A percentile compares a stretch with the other conserved stretches of the same genome.
Conservation (phyloP, 1,284 basidiomycete species). For the Leccinum solheimii region DNA sequence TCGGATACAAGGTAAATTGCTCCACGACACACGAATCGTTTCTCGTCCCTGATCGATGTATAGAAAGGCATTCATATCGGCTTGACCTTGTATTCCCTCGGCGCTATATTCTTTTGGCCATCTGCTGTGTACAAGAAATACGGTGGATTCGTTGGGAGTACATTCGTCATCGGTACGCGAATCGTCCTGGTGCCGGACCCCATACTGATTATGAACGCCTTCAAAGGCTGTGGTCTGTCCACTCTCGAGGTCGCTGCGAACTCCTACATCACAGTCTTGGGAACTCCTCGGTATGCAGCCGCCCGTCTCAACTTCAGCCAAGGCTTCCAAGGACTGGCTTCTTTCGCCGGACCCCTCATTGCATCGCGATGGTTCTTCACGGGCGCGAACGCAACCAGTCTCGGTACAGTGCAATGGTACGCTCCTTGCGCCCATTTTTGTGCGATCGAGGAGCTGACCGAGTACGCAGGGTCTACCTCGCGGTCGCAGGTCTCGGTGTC, state of each 20-base stretch:
- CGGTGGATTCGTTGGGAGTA: slow-evolving; percentile 74
- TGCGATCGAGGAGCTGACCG: slow-evolving; percentile 4
- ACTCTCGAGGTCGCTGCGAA: slow-evolving; percentile 76
- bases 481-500: slow-evolving; percentile 66
- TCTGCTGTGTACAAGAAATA: slow-evolving; percentile 67
- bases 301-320: slow-evolving; percentile 82
- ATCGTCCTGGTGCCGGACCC: not conserved
- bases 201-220: not conserved
- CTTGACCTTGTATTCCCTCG: slow-evolving; percentile 67
- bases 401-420: slow-evolving; percentile 75
- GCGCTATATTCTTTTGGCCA: slow-evolving; percentile 81
- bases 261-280: slow-evolving; percentile 75
- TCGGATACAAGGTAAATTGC: slow-evolving; percentile 56
- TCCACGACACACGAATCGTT: not conserved
- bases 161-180: slow-evolving; percentile 59
- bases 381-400: slow-evolving; percentile 56
- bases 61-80: slow-evolving; percentile 70
- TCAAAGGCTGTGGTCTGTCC: slow-evolving; percentile 65
- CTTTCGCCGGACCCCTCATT: slow-evolving; percentile 79
- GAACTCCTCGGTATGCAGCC: slow-evolving; percentile 68
- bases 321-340: slow-evolving; percentile 79
- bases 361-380: slow-evolving; percentile 76
- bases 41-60: slow-evolving; percentile 7
- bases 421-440: not conserved
- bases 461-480: slow-evolving; percentile 67